Conservation (phyloP, 805 yeast genomes). For the Grigorovia transvaalensis region DNA sequence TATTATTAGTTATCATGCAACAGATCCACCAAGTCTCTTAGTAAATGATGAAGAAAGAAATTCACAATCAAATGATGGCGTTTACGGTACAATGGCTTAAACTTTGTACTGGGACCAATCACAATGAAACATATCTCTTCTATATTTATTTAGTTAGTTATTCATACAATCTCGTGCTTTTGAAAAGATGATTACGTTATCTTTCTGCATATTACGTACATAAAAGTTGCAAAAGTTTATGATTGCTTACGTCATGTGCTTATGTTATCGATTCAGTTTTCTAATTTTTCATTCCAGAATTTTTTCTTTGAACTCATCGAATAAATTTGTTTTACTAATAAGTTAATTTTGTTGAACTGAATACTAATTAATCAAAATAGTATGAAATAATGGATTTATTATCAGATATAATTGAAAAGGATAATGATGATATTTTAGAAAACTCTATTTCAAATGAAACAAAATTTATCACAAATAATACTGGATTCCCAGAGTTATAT, state of each 20-base stretch:
- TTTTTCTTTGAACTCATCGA: background rate
- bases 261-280: background rate
- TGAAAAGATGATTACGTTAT: too few relatives aligned
- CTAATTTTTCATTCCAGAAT: too few relatives aligned
- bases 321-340: background rate
- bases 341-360: background rate
- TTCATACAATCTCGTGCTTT: too few relatives aligned
- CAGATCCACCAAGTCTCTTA: slow-evolving; percentile 9
- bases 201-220: too few relatives aligned
- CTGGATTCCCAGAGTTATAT: slow-evolving; percentile 28
- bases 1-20: slow-evolving; percentile 44
- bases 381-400: slow-evolving; percentile 45
- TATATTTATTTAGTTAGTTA: too few relatives aligned
- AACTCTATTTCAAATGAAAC: background rate
- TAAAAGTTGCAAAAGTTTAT: too few relatives aligned
- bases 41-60: background rate
- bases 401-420: slow-evolving; percentile 65
- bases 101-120: background rate
- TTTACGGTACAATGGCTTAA: slow-evolving; percentile 4
- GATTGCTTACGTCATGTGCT: background rate
- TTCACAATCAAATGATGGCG: background rate
- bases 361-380: background rate
- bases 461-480: background rate
- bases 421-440: slow-evolving; percentile 21
- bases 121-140: background rate